Conservation (phyloP, 1,284 basidiomycete species). For the Leccinum pachyderme region DNA sequence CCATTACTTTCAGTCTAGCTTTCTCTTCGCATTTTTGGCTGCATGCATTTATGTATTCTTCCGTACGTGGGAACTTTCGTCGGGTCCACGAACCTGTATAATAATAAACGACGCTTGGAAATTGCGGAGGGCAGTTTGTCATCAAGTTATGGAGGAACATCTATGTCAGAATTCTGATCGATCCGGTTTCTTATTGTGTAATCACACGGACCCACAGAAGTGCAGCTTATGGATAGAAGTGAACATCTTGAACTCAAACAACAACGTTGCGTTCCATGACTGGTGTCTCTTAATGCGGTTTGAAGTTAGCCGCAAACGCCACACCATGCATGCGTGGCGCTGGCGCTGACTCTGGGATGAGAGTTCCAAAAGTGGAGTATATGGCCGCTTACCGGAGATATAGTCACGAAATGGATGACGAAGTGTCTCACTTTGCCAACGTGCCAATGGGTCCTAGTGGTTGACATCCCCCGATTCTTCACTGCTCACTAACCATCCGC, state of each 20-base stretch:
- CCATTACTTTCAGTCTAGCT: background rate
- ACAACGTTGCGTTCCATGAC: conserved; percentile 4
- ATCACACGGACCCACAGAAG: conserved; percentile 3
- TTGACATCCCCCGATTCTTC: background rate
- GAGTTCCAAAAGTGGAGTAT: conserved; percentile 1
- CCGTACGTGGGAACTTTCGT: conserved; percentile 2
- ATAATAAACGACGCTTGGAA: conserved; percentile 2
- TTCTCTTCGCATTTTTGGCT: conserved; percentile 5
- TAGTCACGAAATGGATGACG: conserved; percentile 12
- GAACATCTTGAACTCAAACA: conserved; percentile 7
- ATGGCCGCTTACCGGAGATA: conserved; percentile 1
- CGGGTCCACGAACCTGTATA: background rate
- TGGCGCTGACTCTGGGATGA: background rate
- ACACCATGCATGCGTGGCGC: background rate
- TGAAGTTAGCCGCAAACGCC: background rate
- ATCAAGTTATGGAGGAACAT: background rate
- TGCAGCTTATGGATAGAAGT: background rate
- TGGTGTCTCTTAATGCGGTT: background rate
- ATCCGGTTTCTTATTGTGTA: background rate
- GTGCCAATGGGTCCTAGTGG: background rate
- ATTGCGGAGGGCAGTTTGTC: background rate
- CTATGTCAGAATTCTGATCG: background rate
- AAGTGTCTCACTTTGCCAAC: conserved; percentile 18
- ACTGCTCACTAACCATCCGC: background rate
- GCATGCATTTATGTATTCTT: conserved; percentile 6